phyloP scores from a whole-genome alignment of 2,329 filamentous ascomycete genomes.

The Biscogniauxia sp. region DNA sequence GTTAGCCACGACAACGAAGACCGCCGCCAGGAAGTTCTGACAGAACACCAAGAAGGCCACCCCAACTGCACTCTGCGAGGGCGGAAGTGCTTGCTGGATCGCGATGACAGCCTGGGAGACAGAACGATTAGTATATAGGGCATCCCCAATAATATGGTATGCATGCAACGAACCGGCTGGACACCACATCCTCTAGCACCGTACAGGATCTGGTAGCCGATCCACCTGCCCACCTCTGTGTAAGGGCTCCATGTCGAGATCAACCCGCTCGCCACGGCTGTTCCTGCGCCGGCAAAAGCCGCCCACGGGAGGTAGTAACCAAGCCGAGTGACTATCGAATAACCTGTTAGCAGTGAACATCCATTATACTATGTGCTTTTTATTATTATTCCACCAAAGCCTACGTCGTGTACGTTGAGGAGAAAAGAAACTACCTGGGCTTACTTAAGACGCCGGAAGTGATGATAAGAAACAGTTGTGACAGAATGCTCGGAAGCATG shows the following conservation, averaged over 20 bases:
- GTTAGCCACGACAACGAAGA: constrained; percentile 29
- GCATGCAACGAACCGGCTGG: constrained; percentile 21
- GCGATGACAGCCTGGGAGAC: constrained; percentile 24
- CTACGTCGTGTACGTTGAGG: not conserved
- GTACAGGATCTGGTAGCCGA: constrained; percentile 31
- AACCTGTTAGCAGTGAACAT: not conserved
- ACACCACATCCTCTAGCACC: constrained; percentile 27
- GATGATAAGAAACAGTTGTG: constrained; percentile 57
- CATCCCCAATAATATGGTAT: not conserved
- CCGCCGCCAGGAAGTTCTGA: constrained; percentile 27
- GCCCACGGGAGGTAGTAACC: constrained; percentile 31
- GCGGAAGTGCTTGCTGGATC: constrained; percentile 28
- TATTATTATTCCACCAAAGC: not conserved
- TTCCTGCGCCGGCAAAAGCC: constrained; percentile 20
- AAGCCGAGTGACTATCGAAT: constrained; percentile 22
- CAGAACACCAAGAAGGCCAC: constrained; percentile 30
- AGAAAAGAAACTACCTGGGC: not conserved
- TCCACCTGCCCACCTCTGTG: constrained; percentile 26
- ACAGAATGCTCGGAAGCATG: constrained; percentile 30
- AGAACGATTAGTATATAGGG: not conserved
- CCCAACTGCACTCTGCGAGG: constrained; percentile 25
- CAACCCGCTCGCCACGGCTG: constrained; percentile 24
- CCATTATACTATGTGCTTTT: too few relatives aligned
- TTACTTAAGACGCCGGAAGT: constrained; percentile 34
- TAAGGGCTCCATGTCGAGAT: constrained; percentile 27